phyloP scores from a whole-genome alignment of 2,329 filamentous ascomycete genomes.

The Botrytis galanthina region DNA sequence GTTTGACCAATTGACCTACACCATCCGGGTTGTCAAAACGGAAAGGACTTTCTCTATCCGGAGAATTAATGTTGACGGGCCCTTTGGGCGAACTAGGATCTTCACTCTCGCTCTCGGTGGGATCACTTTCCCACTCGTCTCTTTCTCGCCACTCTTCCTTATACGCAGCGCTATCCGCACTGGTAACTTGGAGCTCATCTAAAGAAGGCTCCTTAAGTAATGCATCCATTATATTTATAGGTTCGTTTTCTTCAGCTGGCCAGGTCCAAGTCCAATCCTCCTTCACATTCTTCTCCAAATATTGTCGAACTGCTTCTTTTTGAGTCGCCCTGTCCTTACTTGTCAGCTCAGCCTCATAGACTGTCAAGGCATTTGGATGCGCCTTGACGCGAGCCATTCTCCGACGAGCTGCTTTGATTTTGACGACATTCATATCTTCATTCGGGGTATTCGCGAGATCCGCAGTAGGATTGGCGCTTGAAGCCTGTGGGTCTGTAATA shows the following conservation, averaged over 20 bases:
- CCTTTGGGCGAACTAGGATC: conserved; percentile 24
- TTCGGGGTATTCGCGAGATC: conserved; percentile 10
- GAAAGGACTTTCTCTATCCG: conserved; percentile 36
- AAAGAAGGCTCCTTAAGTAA: background rate
- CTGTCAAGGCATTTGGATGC: conserved; percentile 41
- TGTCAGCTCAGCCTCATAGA: conserved; percentile 58
- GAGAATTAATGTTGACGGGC: conserved; percentile 22
- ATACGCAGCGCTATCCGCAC: background rate
- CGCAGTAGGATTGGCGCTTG: conserved; percentile 21
- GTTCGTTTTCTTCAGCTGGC: conserved; percentile 42
- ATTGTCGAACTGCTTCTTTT: conserved; percentile 60
- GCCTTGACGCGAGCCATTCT: conserved; percentile 30
- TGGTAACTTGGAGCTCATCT: background rate
- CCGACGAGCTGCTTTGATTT: conserved; percentile 26
- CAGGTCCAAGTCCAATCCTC: conserved; percentile 61
- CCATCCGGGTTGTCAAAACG: conserved; percentile 43
- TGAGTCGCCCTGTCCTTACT: conserved; percentile 61
- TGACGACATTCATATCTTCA: conserved; percentile 32
- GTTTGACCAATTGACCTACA: conserved; percentile 36
- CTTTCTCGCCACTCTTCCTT: conserved; percentile 35
- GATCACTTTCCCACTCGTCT: conserved; percentile 38
- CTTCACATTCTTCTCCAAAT: conserved; percentile 53
- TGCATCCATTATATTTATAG: conserved; percentile 16
- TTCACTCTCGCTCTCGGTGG: conserved; percentile 34
- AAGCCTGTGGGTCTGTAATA: conserved; percentile 17